Conservation (phyloP, 2,329 filamentous ascomycete species). For the Lizonia empirigonia region DNA sequence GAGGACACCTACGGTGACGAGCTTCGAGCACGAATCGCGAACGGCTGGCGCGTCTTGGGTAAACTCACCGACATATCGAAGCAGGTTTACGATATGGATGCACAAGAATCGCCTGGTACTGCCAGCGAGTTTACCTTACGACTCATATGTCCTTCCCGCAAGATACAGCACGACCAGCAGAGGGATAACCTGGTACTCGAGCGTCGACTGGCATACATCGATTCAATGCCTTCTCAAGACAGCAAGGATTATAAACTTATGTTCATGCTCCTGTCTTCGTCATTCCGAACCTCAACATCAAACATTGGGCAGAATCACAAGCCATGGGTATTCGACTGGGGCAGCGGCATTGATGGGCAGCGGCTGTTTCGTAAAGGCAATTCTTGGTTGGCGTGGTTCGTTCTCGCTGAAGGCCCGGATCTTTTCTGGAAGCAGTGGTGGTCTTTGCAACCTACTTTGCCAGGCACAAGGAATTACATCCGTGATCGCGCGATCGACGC, state of each 20-base stretch:
- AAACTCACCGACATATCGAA: slow-evolving; percentile 34
- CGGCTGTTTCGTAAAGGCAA: slow-evolving; percentile 33
- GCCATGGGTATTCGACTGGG: slow-evolving; percentile 39
- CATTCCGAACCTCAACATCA: slow-evolving; percentile 34
- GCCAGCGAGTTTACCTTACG: slow-evolving; percentile 20
- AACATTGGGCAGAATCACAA: slow-evolving; percentile 33
- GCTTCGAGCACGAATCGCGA: slow-evolving; percentile 35
- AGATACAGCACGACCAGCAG: slow-evolving; percentile 22
- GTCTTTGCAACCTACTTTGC: slow-evolving; percentile 17
- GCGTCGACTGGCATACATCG: slow-evolving; percentile 30
- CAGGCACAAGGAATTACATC: slow-evolving; percentile 33
- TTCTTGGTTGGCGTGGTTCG: slow-evolving; percentile 43
- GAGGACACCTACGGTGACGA: slow-evolving; percentile 39
- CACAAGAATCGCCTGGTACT: slow-evolving; percentile 13
- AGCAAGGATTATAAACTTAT: slow-evolving; percentile 40
- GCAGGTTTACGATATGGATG: slow-evolving; percentile 20
- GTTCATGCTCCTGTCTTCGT: slow-evolving; percentile 38
- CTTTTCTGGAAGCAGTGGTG: slow-evolving; percentile 45
- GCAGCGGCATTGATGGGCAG: slow-evolving; percentile 33
- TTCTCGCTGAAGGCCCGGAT: slow-evolving; percentile 37
- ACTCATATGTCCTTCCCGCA: slow-evolving; percentile 22
- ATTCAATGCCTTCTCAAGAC: slow-evolving; percentile 19
- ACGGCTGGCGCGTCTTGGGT: slow-evolving; percentile 37
- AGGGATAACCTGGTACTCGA: slow-evolving; percentile 30
- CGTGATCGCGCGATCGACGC: slow-evolving; percentile 33